Base-by-base conservation (phyloP, 169 alveolate genomes). In the Cryptosporidium andersoni region DNA sequence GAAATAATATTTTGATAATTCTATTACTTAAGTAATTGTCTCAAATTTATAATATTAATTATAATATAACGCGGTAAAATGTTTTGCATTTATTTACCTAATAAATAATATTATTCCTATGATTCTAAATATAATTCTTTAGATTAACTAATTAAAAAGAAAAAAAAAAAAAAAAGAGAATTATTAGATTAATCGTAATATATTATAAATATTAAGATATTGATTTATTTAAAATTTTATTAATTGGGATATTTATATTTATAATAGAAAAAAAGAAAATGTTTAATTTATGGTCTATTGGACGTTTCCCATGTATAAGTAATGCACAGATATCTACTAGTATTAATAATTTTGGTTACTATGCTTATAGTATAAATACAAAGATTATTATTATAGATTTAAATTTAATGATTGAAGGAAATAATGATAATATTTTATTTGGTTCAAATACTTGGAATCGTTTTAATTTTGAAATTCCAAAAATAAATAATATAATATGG, bases 361-460 rank as follows among this genome's bases (percentile, higher is more conserved):
- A 58, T 74, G 85, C 85, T 58, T 74, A 74, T 60, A 74, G 85
- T 62, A 58, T 58, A 14, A 74, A 60, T 40, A 58, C 60, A 56
- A 74, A 60, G 43, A 74, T 74, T 14, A 58, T 55, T 6, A 34
- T 74, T 43, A 43, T 74, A 14, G 85, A 74, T 45, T 37, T 74
- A 43, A 74, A 58, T 45, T 74, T 68, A 6, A 74, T 74, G 68
- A 74, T 74, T 4, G 85, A 74, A 55, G 85, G 85, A 14, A 74
- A 43, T 14, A 74, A 74, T 55, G 85, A 68, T 25, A 74, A 74
- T 63, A 6, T 55, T 11, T 43, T 74, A 39, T 14, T 74, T 36
- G 39, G 74, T 9, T 74, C 85, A n/a, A 74, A 74, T 74, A 58
- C 85, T 6, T 60, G 40, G 40, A 74, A 56, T 47, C 40, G 85